Base-by-base conservation (phyloP, 2,329 filamentous ascomycete genomes). In the Talaromyces sp. region DNA sequence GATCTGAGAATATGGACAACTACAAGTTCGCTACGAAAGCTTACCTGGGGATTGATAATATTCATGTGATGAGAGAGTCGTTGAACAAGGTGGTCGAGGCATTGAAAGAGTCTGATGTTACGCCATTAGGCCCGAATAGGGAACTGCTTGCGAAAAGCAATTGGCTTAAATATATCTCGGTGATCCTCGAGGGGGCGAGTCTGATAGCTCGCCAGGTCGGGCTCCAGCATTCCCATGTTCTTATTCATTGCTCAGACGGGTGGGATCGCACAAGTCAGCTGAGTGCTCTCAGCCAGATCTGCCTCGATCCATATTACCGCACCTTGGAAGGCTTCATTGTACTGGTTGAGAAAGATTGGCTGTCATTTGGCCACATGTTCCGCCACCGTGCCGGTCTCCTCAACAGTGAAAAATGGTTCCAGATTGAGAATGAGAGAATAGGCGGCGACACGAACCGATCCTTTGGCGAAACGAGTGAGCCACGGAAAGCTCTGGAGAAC, bases 341-440 rank as follows among this genome's bases (percentile, higher is more conserved):
- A 2, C 82, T 99, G 7, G 85, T 99, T 2, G 95, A 99, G 77
- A 99, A 99, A 76, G 95, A 99, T 74, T 99, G 95, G 92, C 80
- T 99, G 13, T 95, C 94, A 0, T 99, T 97, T 79, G 95, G 95
- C 1, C 94, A 99, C 78, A 97, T 97, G 89, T 99, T 99, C 78
- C 88, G 93, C 63, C 88, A 97, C 72, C 88, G 95, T n/a, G 91
- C 91, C 14, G 95, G 95, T 3, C 90, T 91, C 70, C 80, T 98
- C 63, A 92, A 88, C 72, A 91, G 91, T 69, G 94, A 98, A 69
- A 96, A 96, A 73, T 98, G 93, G 93, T 99, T 99, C 74, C 84
- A 87, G 19, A 86, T 92, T 31, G 92, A 97, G 75, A 93, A 90
- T 71, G 94, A 98, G 76, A 80, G 80, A 84, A 78, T 89, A 83